phyloP scores from a whole-genome alignment of 176 grass and related monocot species.

The Oryza glumipatula region DNA sequence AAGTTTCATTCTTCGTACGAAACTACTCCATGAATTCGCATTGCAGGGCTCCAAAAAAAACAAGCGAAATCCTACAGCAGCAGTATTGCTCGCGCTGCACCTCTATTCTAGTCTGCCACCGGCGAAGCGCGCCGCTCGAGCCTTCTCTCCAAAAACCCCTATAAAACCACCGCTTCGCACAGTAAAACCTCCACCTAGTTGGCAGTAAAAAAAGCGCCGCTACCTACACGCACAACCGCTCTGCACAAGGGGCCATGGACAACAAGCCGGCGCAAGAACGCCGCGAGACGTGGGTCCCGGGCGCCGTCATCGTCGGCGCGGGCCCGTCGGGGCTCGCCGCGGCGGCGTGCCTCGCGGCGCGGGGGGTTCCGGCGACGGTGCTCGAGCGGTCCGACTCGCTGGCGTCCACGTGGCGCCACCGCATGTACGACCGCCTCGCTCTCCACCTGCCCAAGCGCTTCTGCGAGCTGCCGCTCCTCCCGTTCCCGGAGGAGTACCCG shows the following conservation, averaged over 20 bases:
- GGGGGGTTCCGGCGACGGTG: constrained; percentile 69
- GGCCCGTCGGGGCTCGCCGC: constrained; percentile 87
- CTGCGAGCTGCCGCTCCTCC: constrained; percentile 85
- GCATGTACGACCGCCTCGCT: constrained; percentile 87
- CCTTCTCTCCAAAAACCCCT: constrained; percentile 42
- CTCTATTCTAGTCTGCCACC: neutral
- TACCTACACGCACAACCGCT: neutral
- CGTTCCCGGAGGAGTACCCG: constrained; percentile 71
- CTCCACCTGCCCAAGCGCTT: constrained; percentile 95
- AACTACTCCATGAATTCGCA: constrained; percentile 24
- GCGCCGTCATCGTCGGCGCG: constrained; percentile 78
- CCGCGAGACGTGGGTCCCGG: constrained; percentile 51
- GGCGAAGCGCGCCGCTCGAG: neutral
- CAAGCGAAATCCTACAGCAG: neutral
- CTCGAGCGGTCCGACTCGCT: constrained; percentile 83
- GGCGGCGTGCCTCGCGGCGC: constrained; percentile 73
- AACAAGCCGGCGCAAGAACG: constrained; percentile 33
- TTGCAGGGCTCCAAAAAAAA: constrained; percentile 27
- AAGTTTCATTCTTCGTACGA: constrained; percentile 23
- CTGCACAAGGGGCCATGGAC: constrained; percentile 29
- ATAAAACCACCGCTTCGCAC: constrained; percentile 50
- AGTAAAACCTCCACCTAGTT: constrained; percentile 23
- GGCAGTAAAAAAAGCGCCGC: constrained; percentile 36
- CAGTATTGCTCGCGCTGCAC: neutral
- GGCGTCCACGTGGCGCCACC: constrained; percentile 85